Conservation (phyloP, 306 rosid species). For the Hippophae rhamnoides region DNA sequence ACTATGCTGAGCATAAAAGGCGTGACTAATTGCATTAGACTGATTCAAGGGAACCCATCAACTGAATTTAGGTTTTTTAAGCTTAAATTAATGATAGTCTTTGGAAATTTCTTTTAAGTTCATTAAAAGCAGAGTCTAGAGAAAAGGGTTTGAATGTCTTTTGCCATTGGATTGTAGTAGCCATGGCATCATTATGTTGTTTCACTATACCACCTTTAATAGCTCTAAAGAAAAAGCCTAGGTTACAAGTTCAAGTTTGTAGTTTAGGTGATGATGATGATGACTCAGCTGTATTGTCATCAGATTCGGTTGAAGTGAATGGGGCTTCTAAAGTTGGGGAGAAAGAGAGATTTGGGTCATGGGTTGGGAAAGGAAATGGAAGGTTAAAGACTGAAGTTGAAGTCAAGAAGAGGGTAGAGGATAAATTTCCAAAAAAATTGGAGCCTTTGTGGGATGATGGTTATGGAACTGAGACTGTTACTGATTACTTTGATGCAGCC, state of each 20-base stretch:
- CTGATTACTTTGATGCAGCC: slow-evolving; percentile 53
- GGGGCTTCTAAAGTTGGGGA: slow-evolving; percentile 35
- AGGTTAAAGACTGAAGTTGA: slow-evolving; percentile 14
- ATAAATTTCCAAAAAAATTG: slow-evolving; percentile 25
- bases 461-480: slow-evolving; percentile 59
- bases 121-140: not conserved
- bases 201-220: slow-evolving; percentile 27
- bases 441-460: slow-evolving; percentile 78
- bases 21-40: not conserved
- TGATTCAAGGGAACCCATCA: not conserved
- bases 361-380: slow-evolving; percentile 27
- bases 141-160: not conserved
- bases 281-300: slow-evolving; percentile 19
- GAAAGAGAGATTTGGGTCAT: slow-evolving; percentile 22
- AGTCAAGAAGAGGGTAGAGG: slow-evolving; percentile 11
- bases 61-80: not conserved
- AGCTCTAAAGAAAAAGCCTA: slow-evolving; percentile 14
- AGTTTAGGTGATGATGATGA: slow-evolving; percentile 25
- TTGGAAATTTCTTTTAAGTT: not conserved
- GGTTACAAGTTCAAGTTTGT: slow-evolving; percentile 23
- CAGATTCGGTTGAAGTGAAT: slow-evolving; percentile 33
- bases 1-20: not conserved
- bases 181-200: slow-evolving; percentile 44
- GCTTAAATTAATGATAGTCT: not conserved
- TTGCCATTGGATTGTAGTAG: slow-evolving; percentile 5